A percentile compares a stretch with the other conserved stretches of the same genome.
Conservation (phyloP, 164 flowering plant genomes). For the Hamamelis virginiana region DNA sequence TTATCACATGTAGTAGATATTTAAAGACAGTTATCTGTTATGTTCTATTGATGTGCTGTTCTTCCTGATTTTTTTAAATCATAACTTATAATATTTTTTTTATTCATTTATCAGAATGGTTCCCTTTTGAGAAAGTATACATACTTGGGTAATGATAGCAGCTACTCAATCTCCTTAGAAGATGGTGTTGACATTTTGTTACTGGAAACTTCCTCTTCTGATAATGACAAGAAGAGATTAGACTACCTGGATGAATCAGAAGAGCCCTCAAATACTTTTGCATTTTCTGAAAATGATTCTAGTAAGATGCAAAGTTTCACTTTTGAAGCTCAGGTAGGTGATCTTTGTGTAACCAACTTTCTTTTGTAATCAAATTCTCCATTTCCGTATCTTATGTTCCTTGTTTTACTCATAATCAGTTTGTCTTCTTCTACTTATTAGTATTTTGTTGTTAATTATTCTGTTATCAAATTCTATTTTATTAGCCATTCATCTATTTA, state of each 20-base stretch:
- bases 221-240: conserved; percentile 27
- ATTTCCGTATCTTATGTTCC: too few relatives aligned
- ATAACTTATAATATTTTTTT: background rate
- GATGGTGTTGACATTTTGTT: conserved; percentile 76
- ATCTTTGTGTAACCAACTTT: background rate
- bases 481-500: background rate
- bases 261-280: conserved; percentile 28
- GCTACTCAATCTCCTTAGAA: conserved; percentile 69
- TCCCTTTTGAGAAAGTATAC: conserved; percentile 71
- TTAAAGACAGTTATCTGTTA: background rate
- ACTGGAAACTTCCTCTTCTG: conserved; percentile 37
- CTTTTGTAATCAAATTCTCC: background rate
- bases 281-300: conserved; percentile 27
- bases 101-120: conserved; percentile 64
- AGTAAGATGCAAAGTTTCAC: conserved; percentile 54
- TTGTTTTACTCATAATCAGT: too few relatives aligned
- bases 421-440: background rate
- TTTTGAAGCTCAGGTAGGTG: conserved; percentile 91
- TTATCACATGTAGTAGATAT: background rate
- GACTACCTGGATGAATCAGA: conserved; percentile 31
- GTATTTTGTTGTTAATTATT: background rate
- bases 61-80: background rate
- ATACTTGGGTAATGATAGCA: conserved; percentile 83
- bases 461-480: background rate
- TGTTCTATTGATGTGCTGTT: background rate